These are phyloP conservation scores for Dentiscutata heterogama DNA, from an alignment of 371 early-diverging fungal species.

Conservation along the genomic window DNA sequence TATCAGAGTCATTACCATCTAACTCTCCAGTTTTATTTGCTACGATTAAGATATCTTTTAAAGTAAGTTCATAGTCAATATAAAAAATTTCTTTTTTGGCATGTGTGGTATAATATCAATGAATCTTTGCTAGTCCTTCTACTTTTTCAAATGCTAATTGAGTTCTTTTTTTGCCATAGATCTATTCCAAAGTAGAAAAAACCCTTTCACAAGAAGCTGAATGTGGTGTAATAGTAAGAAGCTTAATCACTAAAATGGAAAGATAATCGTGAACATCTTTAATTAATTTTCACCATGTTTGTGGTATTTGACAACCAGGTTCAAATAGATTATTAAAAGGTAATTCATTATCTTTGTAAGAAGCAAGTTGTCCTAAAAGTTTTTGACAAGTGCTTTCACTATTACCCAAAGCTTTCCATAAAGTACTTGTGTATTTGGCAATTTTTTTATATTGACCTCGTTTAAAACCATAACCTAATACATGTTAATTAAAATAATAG, in stretches of 20 bases:
- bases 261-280: background rate
- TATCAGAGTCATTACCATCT: too few species aligned
- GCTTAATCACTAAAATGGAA: background rate
- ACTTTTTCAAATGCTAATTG: too few species aligned
- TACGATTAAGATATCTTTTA: too few species aligned
- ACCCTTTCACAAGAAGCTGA: conserved; percentile 1
- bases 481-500: background rate
- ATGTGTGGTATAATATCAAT: too few species aligned
- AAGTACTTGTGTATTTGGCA: background rate
- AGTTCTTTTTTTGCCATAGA: conserved; percentile 6
- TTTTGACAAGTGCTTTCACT: background rate
- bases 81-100: too few species aligned
- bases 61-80: too few species aligned
- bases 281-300: background rate
- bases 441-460: background rate
- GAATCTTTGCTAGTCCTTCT: too few species aligned
- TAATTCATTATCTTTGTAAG: background rate
- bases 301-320: background rate
- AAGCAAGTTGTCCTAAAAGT: background rate
- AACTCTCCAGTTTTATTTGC: too few species aligned
- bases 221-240: conserved; percentile 2
- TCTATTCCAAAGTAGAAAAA: background rate
- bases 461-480: background rate
- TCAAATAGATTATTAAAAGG: background rate
- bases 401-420: background rate